Evolutionary conservation across 148 eudicot species (phyloP), one percentile per base, ranked within the genome.

Genomic region (Selenicereus undatus): DNA sequence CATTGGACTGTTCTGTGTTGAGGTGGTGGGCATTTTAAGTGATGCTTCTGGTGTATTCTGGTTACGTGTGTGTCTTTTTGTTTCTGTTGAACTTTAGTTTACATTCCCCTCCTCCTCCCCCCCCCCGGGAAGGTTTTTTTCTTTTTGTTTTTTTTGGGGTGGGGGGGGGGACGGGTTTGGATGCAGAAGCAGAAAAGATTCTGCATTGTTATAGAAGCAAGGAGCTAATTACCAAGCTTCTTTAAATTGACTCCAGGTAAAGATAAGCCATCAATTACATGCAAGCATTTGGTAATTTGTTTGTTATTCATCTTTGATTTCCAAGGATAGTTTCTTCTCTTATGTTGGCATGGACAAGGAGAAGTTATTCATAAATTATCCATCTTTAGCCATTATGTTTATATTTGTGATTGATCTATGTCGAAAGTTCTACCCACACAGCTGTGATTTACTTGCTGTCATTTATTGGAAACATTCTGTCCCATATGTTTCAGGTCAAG

Each of bases 401-500:
- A 9, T 24, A 45, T 74, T 71, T 0, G 82, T 79, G 69, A 71
- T 79, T 36, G 36, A 35, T 52, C 24, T 80, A 16, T 26, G 11
- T 79, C 36, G 36, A 35, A 54, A 6, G 5, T 3, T 36, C 27
- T 62, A 27, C 21, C 43, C 45, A 11, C 21, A 12, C 43, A 43
- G 54, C n/a, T 48, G 32, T 64, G 13, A 4, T 20, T 39, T 29
- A 26, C 73, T 42, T 24, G 14, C 29, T 30, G 3, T 58, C 9
- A 77, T 79, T 26, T 18, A 8, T 42, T 45, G 4, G 45, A 74
- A 39, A 64, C 22, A 30, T 60, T 75, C 12, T 81, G 52, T 65
- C 76, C 75, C 75, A 86, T n/a, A 39, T 87, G 71, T 79, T 84
- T 86, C 94, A 95, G 99, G 99, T 76, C 97, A 93, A 86, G 99